Percentiles rank a stretch among this genome's conserved stretches.
These are phyloP conservation scores for Wickerhamomyces rabaulensis DNA, from an alignment of 805 yeast species.

Conservation along the genomic window DNA sequence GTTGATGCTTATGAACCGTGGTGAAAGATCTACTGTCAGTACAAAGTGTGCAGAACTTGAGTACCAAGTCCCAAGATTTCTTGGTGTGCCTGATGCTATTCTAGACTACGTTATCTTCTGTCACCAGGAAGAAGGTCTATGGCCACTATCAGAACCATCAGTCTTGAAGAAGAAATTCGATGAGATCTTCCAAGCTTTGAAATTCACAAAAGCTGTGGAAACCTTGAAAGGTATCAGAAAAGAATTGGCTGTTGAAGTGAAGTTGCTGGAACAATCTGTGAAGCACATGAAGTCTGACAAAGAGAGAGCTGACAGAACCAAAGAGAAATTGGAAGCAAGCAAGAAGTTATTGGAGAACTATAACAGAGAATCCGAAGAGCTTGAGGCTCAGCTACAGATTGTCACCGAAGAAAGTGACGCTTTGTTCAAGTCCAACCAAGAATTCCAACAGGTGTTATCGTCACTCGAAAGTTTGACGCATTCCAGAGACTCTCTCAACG, in stretches of 20 bases:
- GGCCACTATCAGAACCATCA: conserved; percentile 96
- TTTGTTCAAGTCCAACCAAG: conserved; percentile 73
- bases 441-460: conserved; percentile 68
- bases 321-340: conserved; percentile 40
- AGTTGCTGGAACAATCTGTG: conserved; percentile 71
- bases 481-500: conserved; percentile 37
- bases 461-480: conserved; percentile 53
- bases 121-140: conserved; percentile 93
- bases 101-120: conserved; percentile 92
- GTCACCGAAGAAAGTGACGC: conserved; percentile 55
- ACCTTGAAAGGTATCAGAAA: conserved; percentile 69
- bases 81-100: conserved; percentile 87
- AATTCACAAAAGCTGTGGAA: conserved; percentile 87
- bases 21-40: conserved; percentile 69
- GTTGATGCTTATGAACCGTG: conserved; percentile 57
- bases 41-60: conserved; percentile 85
- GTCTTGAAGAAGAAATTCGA: conserved; percentile 87
- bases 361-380: conserved; percentile 40
- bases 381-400: conserved; percentile 45
- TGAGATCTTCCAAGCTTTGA: conserved; percentile 93
- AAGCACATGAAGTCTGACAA: conserved; percentile 71
- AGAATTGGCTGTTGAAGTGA: conserved; percentile 71
- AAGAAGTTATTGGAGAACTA: conserved; percentile 38
- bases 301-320: conserved; percentile 60
- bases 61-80: conserved; percentile 66